Conservation (phyloP, 1,284 basidiomycete species). For the Boletus semigastroideus region DNA sequence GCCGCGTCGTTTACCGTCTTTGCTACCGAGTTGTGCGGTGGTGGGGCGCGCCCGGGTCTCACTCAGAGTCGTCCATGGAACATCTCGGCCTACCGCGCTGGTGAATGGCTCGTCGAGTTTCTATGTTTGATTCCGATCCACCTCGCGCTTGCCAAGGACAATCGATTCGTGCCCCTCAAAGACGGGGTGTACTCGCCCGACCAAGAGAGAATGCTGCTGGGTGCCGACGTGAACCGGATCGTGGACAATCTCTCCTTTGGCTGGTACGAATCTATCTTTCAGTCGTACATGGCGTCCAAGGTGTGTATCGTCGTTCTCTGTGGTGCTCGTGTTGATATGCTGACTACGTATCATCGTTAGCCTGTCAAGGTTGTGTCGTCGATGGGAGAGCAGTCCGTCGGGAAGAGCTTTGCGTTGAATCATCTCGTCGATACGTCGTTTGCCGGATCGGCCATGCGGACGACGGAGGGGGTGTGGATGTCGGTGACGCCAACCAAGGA, state of each 20-base stretch:
- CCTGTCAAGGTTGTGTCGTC: slow-evolving; percentile 64
- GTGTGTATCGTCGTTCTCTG: slow-evolving; percentile 38
- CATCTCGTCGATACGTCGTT: slow-evolving; percentile 66
- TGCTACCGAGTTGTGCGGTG: slow-evolving; percentile 15
- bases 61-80: slow-evolving; percentile 18
- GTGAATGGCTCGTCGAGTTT: slow-evolving; percentile 63
- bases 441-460: slow-evolving; percentile 65
- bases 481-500: slow-evolving; percentile 61
- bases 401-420: slow-evolving; percentile 61
- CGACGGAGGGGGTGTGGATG: slow-evolving; percentile 69
- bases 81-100: slow-evolving; percentile 43
- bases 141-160: slow-evolving; percentile 55
- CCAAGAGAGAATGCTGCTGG: slow-evolving; percentile 52
- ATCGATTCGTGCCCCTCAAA: slow-evolving; percentile 59
- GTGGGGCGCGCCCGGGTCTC: background rate
- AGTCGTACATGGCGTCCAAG: slow-evolving; percentile 60
- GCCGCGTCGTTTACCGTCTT: slow-evolving; percentile 25
- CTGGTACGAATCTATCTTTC: slow-evolving; percentile 66
- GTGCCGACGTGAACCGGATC: slow-evolving; percentile 55
- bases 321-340: no score
- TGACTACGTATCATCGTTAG: slow-evolving; percentile 27
- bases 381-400: slow-evolving; percentile 69
- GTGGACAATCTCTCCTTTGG: slow-evolving; percentile 57
- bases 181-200: slow-evolving; percentile 53
- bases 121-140: slow-evolving; percentile 66